Percentiles rank a stretch among this genome's conserved stretches.
Conservation (phyloP, 73 alveolate genomes). For the Stentor roeselii region DNA sequence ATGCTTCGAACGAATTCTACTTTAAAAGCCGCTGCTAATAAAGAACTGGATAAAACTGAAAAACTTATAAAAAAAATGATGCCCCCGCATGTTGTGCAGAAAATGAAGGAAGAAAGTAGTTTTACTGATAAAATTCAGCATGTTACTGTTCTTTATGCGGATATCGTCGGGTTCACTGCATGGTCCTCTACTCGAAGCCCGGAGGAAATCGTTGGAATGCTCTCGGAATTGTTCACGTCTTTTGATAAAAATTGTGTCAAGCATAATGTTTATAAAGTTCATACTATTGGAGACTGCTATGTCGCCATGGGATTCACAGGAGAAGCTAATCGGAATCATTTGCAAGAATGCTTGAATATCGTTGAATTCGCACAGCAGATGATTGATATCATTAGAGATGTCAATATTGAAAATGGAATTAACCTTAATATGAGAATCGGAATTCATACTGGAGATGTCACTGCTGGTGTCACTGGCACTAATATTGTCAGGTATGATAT, state of each 20-base stretch:
- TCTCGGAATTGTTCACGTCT: conserved; percentile 80
- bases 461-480: conserved; percentile 9
- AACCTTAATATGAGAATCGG: conserved; percentile 15
- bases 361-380: conserved; percentile 4
- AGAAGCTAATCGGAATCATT: neutral
- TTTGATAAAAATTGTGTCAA: conserved; percentile 91
- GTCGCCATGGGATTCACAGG: conserved; percentile 93
- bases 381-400: neutral
- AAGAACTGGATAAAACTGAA: conserved; percentile 17
- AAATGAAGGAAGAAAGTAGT: conserved; percentile 45
- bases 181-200: conserved; percentile 70
- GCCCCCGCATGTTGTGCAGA: conserved; percentile 46
- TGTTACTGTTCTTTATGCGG: conserved; percentile 94
- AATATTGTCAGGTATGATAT: conserved; percentile 22
- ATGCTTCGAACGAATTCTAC: neutral
- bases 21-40: conserved; percentile 1
- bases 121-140: conserved; percentile 80
- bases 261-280: conserved; percentile 91
- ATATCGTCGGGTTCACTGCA: conserved; percentile 82
- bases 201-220: conserved; percentile 83
- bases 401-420: neutral
- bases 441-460: conserved; percentile 1
- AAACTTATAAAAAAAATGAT: neutral
- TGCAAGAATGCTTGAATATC: conserved; percentile 11
- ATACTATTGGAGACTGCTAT: conserved; percentile 97